phyloP scores from a whole-genome alignment of 2,329 filamentous ascomycete species.

The Ploettnerulaceae sp. region DNA sequence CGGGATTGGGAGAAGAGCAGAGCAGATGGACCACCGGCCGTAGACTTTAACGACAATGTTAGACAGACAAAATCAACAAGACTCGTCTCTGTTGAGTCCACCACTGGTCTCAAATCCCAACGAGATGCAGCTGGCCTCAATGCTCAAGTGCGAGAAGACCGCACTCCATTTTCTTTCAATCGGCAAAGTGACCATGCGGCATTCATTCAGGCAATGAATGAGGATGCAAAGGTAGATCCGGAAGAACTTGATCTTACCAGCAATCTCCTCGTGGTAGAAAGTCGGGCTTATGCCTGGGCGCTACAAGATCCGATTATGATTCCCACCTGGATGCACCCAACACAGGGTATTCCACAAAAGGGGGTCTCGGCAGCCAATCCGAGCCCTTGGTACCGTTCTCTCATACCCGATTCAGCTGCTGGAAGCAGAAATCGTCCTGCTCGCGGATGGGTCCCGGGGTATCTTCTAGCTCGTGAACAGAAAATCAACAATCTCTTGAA shows the following conservation, averaged over 20 bases:
- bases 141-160: slow-evolving; percentile 23
- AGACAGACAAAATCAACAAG: slow-evolving; percentile 11
- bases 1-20: slow-evolving; percentile 20
- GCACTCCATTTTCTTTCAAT: slow-evolving; percentile 24
- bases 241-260: slow-evolving; percentile 16
- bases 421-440: slow-evolving; percentile 5
- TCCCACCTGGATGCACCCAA: slow-evolving; percentile 28
- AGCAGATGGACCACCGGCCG: slow-evolving; percentile 3
- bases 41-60: neutral
- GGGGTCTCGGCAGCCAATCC: slow-evolving; percentile 10
- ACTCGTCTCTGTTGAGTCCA: slow-evolving; percentile 15
- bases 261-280: slow-evolving; percentile 25
- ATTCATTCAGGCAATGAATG: slow-evolving; percentile 21
- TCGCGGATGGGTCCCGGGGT: slow-evolving; percentile 11
- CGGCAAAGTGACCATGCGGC: slow-evolving; percentile 17
- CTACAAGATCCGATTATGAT: slow-evolving; percentile 25
- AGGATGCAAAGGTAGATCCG: slow-evolving; percentile 18
- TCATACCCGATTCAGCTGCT: neutral
- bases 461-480: slow-evolving; percentile 10
- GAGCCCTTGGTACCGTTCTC: slow-evolving; percentile 15
- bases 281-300: slow-evolving; percentile 24
- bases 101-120: slow-evolving; percentile 9
- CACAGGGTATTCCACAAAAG: slow-evolving; percentile 19
- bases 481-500: slow-evolving; percentile 13
- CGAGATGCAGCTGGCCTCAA: slow-evolving; percentile 12